Evolutionary conservation across 2,329 filamentous ascomycete species (phyloP).

Genomic region (Pyricularia sp.): DNA sequence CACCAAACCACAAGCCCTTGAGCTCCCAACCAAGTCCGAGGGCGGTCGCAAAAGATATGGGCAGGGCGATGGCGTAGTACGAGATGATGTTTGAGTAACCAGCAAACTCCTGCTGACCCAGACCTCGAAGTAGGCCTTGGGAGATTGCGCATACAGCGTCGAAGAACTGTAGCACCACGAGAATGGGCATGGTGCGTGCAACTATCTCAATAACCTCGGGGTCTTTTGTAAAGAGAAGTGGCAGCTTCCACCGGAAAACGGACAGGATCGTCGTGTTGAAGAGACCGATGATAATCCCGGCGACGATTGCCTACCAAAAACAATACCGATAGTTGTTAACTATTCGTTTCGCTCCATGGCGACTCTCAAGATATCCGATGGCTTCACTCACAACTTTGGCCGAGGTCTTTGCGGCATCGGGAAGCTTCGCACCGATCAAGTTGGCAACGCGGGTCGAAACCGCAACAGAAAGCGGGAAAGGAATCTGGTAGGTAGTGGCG

Average conservation of each 20-base stretch:
- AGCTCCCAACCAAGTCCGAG: conserved; percentile 70
- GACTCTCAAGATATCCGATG: background rate
- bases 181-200: conserved; percentile 60
- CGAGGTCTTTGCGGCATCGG: conserved; percentile 65
- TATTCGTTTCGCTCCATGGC: conserved; percentile 1
- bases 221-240: conserved; percentile 66
- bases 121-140: conserved; percentile 73
- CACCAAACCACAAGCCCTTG: conserved; percentile 68
- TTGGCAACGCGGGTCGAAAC: conserved; percentile 83
- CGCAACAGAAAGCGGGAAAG: conserved; percentile 83
- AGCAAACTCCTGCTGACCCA: conserved; percentile 80
- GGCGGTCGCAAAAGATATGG: conserved; percentile 64
- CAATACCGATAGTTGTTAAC: background rate
- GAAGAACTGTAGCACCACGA: conserved; percentile 80
- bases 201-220: conserved; percentile 55
- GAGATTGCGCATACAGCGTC: conserved; percentile 69
- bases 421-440: conserved; percentile 74
- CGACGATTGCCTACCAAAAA: conserved; percentile 37
- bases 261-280: conserved; percentile 64
- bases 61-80: conserved; percentile 79
- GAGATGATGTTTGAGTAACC: conserved; percentile 77
- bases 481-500: conserved; percentile 76
- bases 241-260: conserved; percentile 57
- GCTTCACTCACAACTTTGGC: conserved; percentile 54
- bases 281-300: conserved; percentile 57